These are phyloP conservation scores for Camelina laxa DNA, from an alignment of 345 rosid genomes.

Conservation along the genomic window DNA sequence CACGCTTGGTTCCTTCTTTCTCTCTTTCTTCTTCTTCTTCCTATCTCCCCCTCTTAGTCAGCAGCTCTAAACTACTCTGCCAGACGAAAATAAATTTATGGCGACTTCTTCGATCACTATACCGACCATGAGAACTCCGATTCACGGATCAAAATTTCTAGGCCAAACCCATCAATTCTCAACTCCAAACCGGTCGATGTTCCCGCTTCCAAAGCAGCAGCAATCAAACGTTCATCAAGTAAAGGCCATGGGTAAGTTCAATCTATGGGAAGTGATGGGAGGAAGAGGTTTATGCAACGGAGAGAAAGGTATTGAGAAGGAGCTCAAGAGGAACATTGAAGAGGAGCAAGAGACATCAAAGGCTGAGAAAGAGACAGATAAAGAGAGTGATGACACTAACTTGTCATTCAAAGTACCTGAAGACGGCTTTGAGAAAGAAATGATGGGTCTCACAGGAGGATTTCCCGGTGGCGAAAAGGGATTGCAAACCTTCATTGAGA, in stretches of 20 bases:
- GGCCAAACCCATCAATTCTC: constrained; percentile 45
- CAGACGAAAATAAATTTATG: constrained; percentile 39
- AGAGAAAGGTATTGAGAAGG: constrained; percentile 68
- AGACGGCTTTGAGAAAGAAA: constrained; percentile 71
- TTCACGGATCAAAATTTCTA: constrained; percentile 50
- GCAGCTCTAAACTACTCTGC: constrained; percentile 9
- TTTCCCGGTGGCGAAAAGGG: constrained; percentile 92
- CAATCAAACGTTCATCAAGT: constrained; percentile 20
- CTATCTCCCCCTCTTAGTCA: background rate
- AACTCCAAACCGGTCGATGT: constrained; percentile 44
- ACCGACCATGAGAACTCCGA: constrained; percentile 50
- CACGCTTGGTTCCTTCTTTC: background rate
- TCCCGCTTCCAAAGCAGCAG: constrained; percentile 47
- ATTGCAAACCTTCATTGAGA: constrained; percentile 61
- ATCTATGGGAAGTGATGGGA: constrained; percentile 69
- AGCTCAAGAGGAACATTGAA: constrained; percentile 58
- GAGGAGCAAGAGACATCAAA: constrained; percentile 37
- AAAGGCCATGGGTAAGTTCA: constrained; percentile 60
- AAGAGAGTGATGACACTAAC: constrained; percentile 12
- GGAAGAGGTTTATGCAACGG: constrained; percentile 92
- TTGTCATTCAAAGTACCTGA: constrained; percentile 49
- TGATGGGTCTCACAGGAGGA: constrained; percentile 93
- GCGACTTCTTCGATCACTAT: constrained; percentile 62
- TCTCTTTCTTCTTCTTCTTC: background rate
- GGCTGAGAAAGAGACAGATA: constrained; percentile 19